These are phyloP conservation scores for Rhizopus sp. DNA, from an alignment of 371 early-diverging fungal genomes.

Conservation along the genomic window DNA sequence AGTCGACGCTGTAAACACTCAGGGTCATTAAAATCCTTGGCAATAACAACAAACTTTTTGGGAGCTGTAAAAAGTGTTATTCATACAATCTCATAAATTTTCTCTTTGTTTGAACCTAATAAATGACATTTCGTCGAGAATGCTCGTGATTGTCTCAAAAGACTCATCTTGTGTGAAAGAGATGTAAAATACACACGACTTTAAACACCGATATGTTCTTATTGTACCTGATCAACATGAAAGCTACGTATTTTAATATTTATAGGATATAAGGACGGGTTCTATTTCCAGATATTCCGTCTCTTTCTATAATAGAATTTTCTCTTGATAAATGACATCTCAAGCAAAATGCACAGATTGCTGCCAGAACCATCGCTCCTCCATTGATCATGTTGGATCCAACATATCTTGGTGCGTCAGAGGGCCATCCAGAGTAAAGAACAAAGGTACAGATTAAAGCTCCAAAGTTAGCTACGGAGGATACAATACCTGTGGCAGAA, in stretches of 20 bases:
- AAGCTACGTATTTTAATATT: not conserved
- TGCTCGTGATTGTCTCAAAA: too few species aligned
- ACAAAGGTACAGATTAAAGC: constrained; percentile 51
- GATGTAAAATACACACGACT: too few species aligned
- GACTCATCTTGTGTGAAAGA: too few species aligned
- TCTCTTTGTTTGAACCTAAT: not conserved
- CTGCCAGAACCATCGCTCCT: constrained; percentile 49
- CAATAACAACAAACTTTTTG: constrained; percentile 50
- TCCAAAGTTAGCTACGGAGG: constrained; percentile 52
- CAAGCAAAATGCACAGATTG: constrained; percentile 34
- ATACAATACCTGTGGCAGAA: constrained; percentile 51
- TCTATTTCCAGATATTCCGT: constrained; percentile 17
- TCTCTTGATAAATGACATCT: constrained; percentile 27
- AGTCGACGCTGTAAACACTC: constrained; percentile 52
- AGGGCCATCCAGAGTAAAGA: constrained; percentile 49
- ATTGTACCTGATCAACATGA: not conserved
- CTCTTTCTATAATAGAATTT: constrained; percentile 36
- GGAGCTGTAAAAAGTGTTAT: not conserved
- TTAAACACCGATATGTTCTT: too few species aligned
- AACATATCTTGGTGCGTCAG: constrained; percentile 49
- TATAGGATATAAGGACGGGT: constrained; percentile 27
- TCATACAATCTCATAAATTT: not conserved
- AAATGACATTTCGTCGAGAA: not conserved
- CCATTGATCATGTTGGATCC: constrained; percentile 55
- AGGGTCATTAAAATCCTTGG: constrained; percentile 51